Evolutionary conservation across 2,329 filamentous ascomycete species (phyloP), one percentile per base, ranked within the genome.

Genomic region (Pestalotiopsis sp.): DNA sequence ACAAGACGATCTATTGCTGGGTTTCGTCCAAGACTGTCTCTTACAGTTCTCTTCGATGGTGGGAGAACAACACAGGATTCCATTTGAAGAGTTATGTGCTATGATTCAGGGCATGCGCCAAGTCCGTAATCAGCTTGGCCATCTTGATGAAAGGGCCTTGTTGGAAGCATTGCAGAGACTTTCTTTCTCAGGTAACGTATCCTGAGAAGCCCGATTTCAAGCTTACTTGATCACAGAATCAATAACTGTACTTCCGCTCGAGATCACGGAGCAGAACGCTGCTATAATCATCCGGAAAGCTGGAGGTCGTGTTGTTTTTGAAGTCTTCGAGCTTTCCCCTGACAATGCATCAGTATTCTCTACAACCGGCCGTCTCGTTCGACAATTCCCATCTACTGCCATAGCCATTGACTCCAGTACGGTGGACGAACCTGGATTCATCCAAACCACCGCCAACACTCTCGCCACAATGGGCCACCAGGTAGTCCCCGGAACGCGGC

Each of bases 251-350:
- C 60, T 77, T 17, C 70, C 74, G 1, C 55, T 79, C 12, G 65
- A 76, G 49, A 65, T 80, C 17, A 25, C 49, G 7, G 72, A 65
- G 0, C 79, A 81, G 65, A 81, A 81, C 64, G 77, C 78, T 0
- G 79, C 72, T 0, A n/a, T 80, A 0, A 14, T 80, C 1, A 67
- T 79, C 13, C 65, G 66, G 20, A 71, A 65, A 3, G 45, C 25
- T 3, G n/a, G 60, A 1, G 36, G 69, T 7, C 45, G 45, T 1
- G 65, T 76, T 17, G 13, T 69, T 3, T 69, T 80, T 39, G 75
- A 79, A 41, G 60, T 69, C 0, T 79, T 79, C 49, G 79, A 80
- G 61, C 68, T 81, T 0, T 73, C 72, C 0, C 74, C 77, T 0
- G 49, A 66, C 1, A 77, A 77, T 38, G 2, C 49, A 0, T 65